Evolutionary conservation across 2,329 filamentous ascomycete genomes (phyloP).

Genomic region (Arthrobotrys entomopaga): DNA sequence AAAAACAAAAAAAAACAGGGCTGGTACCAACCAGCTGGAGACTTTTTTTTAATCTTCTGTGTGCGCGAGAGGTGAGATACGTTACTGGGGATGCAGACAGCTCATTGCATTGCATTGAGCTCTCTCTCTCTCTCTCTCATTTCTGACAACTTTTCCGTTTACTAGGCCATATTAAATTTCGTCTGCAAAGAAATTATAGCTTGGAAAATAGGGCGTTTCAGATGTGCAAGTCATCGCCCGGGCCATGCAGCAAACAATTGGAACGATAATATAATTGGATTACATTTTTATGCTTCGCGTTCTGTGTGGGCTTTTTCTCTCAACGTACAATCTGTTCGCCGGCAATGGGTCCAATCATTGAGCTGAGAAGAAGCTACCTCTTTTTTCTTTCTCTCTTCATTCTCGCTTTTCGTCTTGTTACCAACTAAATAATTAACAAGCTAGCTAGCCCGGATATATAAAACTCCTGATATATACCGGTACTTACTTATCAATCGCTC

Average conservation of each 20-base stretch:
- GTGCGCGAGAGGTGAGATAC: constrained; percentile 46
- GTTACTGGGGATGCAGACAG: constrained; percentile 31
- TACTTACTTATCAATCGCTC: constrained; percentile 21
- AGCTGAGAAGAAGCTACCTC: constrained; percentile 9
- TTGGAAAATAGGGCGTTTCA: constrained; percentile 54
- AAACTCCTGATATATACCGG: constrained; percentile 45
- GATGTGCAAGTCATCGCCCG: constrained; percentile 51
- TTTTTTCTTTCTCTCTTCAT: constrained; percentile 4
- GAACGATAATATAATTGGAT: constrained; percentile 12
- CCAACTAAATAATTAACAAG: background rate
- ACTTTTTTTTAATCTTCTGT: background rate
- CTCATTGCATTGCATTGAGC: constrained; percentile 55
- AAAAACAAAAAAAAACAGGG: constrained; percentile 30
- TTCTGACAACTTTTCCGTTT: constrained; percentile 1
- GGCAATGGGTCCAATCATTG: constrained; percentile 18
- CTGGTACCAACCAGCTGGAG: constrained; percentile 41
- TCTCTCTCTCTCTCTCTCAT: too few relatives aligned
- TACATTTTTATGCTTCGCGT: background rate
- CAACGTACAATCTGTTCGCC: background rate
- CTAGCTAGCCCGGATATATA: constrained; percentile 37
- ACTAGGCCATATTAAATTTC: constrained; percentile 37
- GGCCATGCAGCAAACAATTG: constrained; percentile 36
- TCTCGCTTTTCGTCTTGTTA: constrained; percentile 14
- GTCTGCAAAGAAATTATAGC: constrained; percentile 22
- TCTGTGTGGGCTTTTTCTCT: too few relatives aligned